Evolutionary conservation across 2,329 filamentous ascomycete species (phyloP).

Genomic region (Microthyrium microscopicum): DNA sequence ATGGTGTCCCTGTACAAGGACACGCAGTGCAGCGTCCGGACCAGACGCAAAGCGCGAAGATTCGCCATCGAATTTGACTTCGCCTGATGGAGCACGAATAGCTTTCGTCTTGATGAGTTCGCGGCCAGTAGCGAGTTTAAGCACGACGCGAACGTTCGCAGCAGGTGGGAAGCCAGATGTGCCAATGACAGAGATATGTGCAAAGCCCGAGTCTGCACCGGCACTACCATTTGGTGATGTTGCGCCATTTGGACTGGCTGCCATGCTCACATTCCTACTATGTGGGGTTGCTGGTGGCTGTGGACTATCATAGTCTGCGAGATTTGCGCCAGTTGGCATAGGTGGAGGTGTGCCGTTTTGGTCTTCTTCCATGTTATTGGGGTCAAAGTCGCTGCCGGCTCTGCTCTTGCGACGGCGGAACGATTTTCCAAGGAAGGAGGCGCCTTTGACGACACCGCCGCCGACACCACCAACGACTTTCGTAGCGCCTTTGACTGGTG

Average conservation of each 20-base stretch:
- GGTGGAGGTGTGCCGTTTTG: conserved; percentile 18
- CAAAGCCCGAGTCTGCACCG: conserved; percentile 50
- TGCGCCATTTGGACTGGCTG: conserved; percentile 18
- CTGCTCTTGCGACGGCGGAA: conserved; percentile 35
- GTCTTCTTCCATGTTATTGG: conserved; percentile 9
- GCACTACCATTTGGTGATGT: conserved; percentile 21
- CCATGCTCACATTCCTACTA: conserved; percentile 19
- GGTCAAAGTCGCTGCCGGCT: conserved; percentile 23
- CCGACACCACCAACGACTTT: conserved; percentile 56
- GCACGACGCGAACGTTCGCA: conserved; percentile 60
- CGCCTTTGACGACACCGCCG: conserved; percentile 73
- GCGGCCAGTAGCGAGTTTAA: conserved; percentile 55
- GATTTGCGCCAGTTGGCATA: conserved; percentile 22
- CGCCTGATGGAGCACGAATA: conserved; percentile 48
- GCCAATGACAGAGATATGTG: conserved; percentile 63
- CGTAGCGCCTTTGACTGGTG: conserved; percentile 82
- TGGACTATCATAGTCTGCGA: conserved; percentile 9
- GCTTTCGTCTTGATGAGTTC: conserved; percentile 85
- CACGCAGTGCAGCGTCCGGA: conserved; percentile 70
- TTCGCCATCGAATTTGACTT: conserved; percentile 50
- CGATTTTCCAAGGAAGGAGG: conserved; percentile 75
- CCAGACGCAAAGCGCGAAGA: conserved; percentile 62
- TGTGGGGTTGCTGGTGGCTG: conserved; percentile 13
- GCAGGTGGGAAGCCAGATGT: conserved; percentile 61
- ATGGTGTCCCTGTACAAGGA: conserved; percentile 72